Conservation (phyloP, 257 asterid species). For the Anisodus tanguticus region DNA sequence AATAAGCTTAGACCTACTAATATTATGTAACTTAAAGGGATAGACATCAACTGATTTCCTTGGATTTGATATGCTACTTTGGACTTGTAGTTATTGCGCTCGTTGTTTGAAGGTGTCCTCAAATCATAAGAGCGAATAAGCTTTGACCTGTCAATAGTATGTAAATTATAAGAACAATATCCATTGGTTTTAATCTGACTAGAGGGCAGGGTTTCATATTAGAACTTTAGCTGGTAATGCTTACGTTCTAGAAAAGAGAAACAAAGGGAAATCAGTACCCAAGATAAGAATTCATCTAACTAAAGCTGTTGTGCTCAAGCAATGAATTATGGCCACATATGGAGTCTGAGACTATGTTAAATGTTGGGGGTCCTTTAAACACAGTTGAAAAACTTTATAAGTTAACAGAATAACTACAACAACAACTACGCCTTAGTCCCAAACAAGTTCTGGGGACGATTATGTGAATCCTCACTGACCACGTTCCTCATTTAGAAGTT, state of each 20-base stretch:
- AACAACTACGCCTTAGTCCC: not conserved
- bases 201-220: not conserved
- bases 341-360: not conserved
- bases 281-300: not conserved
- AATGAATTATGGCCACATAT: not conserved
- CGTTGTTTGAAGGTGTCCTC: not conserved
- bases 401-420: not conserved
- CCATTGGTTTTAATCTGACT: not conserved
- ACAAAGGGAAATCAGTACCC: not conserved
- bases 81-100: not conserved
- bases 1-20: not conserved
- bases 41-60: not conserved
- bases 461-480: not conserved
- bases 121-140: not conserved
- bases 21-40: not conserved
- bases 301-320: not conserved
- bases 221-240: not conserved
- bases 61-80: not conserved
- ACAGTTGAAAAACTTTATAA: not conserved
- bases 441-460: not conserved
- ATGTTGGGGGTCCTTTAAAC: not conserved
- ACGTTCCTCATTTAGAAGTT: not conserved
- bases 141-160: not conserved
- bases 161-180: not conserved
- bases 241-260: not conserved